Evolutionary conservation across 164 flowering plant species (phyloP), one percentile per base, ranked within the genome.

Genomic region (Kalanchoe fedtschenkoi): DNA sequence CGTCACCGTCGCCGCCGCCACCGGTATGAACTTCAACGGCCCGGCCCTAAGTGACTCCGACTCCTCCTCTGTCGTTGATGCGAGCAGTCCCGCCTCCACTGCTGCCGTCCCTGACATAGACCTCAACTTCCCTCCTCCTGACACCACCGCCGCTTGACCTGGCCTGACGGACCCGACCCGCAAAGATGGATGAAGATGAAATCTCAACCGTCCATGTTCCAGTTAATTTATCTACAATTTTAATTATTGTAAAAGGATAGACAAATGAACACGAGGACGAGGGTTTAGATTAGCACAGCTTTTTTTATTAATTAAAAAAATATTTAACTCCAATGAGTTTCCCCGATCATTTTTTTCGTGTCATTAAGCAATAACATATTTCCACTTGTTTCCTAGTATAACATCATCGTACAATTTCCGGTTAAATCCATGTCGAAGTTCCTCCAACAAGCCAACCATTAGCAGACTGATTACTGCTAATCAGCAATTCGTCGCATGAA

Each of bases 1-100:
- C 30, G 30, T 10, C 2, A 7, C 10, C 30, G 55, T 14, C 30
- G 51, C 43, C n/a, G 39, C 70, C 35, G 65, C n/a, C n/a, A n/a
- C n/a, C n/a, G n/a, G n/a, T n/a, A n/a, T 53, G 28, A 46, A 53
- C 17, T 61, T 42, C 30, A 46, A 63, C 34, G 56, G 60, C 1
- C 41, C 34, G 13, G 67, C 30, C 30, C 77, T 65, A 24, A 78
- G 79, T 51, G 78, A 75, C 57, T 78, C 79, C 14, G 81, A 78
- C 42, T 78, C 79, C 1, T 78, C 79, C 1, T 75, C 81, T n/a
- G 72, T 75, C 54, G 70, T 75, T 0, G 81, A 75, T 64, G 19
- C 61, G 55, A 69, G 63, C 71, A 51, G 53, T 64, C 74, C 51
- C 22, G 6, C 26, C 22, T 44, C 51, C 51, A 19, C 9, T 5